These are phyloP conservation scores for Aspergillus panamensis DNA, from an alignment of 495 filamentous ascomycete genomes.

Conservation along the genomic window DNA sequence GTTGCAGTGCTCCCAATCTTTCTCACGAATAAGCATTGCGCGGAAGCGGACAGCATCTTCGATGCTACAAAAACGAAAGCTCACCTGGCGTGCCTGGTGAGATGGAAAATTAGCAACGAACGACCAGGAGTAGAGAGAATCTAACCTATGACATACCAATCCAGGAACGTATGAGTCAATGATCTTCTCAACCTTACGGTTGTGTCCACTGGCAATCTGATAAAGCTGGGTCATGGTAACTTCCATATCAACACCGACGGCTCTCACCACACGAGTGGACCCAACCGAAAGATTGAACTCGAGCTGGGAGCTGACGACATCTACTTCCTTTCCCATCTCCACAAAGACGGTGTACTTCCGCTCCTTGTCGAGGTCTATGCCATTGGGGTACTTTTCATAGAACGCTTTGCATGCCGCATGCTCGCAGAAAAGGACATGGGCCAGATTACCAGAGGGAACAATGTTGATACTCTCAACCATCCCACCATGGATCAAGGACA, in stretches of 20 bases:
- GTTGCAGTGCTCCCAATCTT: constrained; percentile 44
- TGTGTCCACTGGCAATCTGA: constrained; percentile 27
- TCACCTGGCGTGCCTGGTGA: constrained; percentile 32
- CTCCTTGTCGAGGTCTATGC: constrained; percentile 35
- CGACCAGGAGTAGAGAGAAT: background rate
- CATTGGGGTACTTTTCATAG: constrained; percentile 42
- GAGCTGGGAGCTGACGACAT: constrained; percentile 38
- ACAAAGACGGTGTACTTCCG: constrained; percentile 30
- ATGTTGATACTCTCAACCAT: constrained; percentile 34
- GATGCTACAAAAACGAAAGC: constrained; percentile 43
- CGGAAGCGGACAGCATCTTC: constrained; percentile 42
- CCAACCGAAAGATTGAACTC: constrained; percentile 31
- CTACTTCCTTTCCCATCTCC: constrained; percentile 33
- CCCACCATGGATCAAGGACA: constrained; percentile 45
- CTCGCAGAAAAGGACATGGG: constrained; percentile 42
- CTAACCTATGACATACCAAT: constrained; percentile 27
- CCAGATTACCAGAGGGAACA: constrained; percentile 17
- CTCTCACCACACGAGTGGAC: constrained; percentile 40
- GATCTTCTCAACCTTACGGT: constrained; percentile 39
- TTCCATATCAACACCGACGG: constrained; percentile 35
- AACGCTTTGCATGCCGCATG: constrained; percentile 35
- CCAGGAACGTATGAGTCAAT: constrained; percentile 27
- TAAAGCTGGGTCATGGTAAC: constrained; percentile 28
- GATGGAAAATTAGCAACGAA: background rate
- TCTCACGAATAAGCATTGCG: constrained; percentile 28